Conservation (phyloP, 179 eudicot species). For the Kewa caespitosa region DNA sequence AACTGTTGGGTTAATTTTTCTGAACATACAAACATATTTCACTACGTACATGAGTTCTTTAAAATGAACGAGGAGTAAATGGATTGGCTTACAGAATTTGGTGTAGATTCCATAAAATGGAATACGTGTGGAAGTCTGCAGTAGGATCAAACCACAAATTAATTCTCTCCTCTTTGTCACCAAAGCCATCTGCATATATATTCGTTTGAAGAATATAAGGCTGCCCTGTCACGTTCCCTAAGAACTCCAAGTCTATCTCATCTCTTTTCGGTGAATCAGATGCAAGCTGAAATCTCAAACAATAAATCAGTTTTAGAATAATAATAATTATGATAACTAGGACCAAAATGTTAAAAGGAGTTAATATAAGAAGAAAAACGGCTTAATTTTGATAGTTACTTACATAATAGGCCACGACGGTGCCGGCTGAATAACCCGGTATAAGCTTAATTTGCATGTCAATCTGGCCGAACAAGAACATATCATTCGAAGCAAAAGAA, state of each 20-base stretch:
- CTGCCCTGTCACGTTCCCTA: slow-evolving; percentile 57
- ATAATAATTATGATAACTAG: not conserved
- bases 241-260: slow-evolving; percentile 64
- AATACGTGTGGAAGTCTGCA: slow-evolving; percentile 62
- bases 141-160: slow-evolving; percentile 75
- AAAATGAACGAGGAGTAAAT: not conserved
- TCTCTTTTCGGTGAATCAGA: slow-evolving; percentile 71
- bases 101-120: slow-evolving; percentile 63
- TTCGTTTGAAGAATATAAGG: slow-evolving; percentile 68
- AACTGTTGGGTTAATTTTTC: no score
- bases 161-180: slow-evolving; percentile 53
- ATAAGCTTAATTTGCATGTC: slow-evolving; percentile 80
- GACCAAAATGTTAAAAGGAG: not conserved
- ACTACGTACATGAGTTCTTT: no score
- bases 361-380: not conserved
- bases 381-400: slow-evolving; percentile 12
- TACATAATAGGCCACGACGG: slow-evolving; percentile 85
- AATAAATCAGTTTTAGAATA: not conserved
- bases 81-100: slow-evolving; percentile 60
- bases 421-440: slow-evolving; percentile 83
- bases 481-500: slow-evolving; percentile 69
- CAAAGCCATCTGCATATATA: slow-evolving; percentile 53
- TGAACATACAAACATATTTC: no score
- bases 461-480: slow-evolving; percentile 79
- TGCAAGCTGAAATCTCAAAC: slow-evolving; percentile 44